phyloP scores from a whole-genome alignment of 2,329 filamentous ascomycete species.

The Aspergillus nomiae region DNA sequence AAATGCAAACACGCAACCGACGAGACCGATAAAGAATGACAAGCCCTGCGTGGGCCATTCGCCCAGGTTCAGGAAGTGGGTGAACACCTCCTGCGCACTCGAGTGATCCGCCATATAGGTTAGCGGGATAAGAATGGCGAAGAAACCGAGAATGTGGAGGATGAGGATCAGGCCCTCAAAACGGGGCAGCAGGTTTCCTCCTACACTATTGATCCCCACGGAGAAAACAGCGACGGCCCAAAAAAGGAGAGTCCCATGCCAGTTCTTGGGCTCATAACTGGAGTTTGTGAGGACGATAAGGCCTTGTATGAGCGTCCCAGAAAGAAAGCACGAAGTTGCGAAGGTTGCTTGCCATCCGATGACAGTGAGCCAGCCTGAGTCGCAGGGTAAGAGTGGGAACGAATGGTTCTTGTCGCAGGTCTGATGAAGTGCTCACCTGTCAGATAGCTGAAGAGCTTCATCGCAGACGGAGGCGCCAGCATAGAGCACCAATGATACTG shows the following conservation, averaged over 20 bases:
- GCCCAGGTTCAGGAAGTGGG: constrained; percentile 50
- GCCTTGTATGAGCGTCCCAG: constrained; percentile 39
- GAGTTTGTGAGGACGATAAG: constrained; percentile 40
- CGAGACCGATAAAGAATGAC: constrained; percentile 41
- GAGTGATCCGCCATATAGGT: constrained; percentile 45
- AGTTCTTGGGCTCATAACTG: constrained; percentile 42
- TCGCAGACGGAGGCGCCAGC: constrained; percentile 38
- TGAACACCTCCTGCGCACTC: constrained; percentile 48
- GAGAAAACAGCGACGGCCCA: constrained; percentile 46
- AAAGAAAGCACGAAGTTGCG: constrained; percentile 38
- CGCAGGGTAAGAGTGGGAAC: neutral
- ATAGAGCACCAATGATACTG: constrained; percentile 47
- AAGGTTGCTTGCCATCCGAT: constrained; percentile 48
- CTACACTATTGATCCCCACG: constrained; percentile 47
- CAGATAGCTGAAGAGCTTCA: constrained; percentile 43
- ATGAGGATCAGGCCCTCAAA: constrained; percentile 54
- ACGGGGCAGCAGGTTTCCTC: constrained; percentile 46
- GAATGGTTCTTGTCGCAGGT: neutral
- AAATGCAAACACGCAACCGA: constrained; percentile 40
- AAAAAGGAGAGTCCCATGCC: constrained; percentile 54
- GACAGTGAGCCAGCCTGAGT: constrained; percentile 42
- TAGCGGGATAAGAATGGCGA: constrained; percentile 53
- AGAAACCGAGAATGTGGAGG: constrained; percentile 56
- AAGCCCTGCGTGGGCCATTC: constrained; percentile 46
- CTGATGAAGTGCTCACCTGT: constrained; percentile 25